These are phyloP conservation scores for Phyllosticta ampelicida DNA, from an alignment of 2,329 filamentous ascomycete genomes.

Conservation along the genomic window DNA sequence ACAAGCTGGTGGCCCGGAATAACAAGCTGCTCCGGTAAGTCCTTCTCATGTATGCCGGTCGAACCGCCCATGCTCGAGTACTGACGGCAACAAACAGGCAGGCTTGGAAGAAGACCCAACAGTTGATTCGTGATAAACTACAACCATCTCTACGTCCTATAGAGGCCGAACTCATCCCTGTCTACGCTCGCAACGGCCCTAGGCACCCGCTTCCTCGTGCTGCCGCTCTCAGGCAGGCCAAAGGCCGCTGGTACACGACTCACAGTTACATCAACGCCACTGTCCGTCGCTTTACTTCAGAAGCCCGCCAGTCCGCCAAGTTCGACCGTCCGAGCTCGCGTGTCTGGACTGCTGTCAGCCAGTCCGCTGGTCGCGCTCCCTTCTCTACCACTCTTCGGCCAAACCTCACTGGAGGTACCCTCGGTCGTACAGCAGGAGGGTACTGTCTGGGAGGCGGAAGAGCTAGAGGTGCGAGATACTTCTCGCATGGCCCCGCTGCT, in stretches of 20 bases:
- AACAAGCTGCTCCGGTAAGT: conserved; percentile 31
- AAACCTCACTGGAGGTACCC: conserved; percentile 78
- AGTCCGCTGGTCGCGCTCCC: conserved; percentile 64
- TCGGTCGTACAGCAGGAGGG: conserved; percentile 80
- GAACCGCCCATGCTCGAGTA: not conserved
- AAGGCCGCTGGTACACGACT: conserved; percentile 54
- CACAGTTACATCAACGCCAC: conserved; percentile 34
- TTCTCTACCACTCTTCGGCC: conserved; percentile 84
- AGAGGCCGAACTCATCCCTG: conserved; percentile 45
- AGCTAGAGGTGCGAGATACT: conserved; percentile 66
- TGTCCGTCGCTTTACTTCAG: conserved; percentile 44
- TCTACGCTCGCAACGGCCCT: conserved; percentile 45
- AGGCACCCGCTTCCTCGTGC: conserved; percentile 51
- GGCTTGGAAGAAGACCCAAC: conserved; percentile 38
- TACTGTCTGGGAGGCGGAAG: conserved; percentile 66
- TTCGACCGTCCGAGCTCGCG: conserved; percentile 44
- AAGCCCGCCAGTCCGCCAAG: conserved; percentile 30
- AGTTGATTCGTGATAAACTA: conserved; percentile 35
- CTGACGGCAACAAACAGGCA: conserved; percentile 23
- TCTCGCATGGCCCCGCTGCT: conserved; percentile 75
- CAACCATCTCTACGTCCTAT: conserved; percentile 32
- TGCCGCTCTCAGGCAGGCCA: conserved; percentile 52
- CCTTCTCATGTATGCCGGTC: not conserved
- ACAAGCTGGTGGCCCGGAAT: conserved; percentile 31
- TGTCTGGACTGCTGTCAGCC: conserved; percentile 45